A percentile compares a stretch with the other conserved stretches of the same genome.
Evolutionary conservation across 257 asterid species (phyloP).

Genomic region (Thymus quinquecostatus): DNA sequence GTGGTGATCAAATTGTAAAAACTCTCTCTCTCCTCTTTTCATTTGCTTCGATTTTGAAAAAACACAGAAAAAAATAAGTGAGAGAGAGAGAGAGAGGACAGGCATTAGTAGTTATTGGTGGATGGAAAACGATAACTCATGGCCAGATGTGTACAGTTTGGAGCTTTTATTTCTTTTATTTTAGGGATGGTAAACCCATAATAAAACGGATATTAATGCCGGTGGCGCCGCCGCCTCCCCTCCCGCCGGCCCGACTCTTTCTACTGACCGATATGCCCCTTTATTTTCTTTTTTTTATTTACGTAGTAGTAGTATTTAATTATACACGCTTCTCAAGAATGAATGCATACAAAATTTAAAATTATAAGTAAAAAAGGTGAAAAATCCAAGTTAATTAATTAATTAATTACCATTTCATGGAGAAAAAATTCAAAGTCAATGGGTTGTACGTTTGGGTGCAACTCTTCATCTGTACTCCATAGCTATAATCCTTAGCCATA

Average conservation of each 20-base stretch:
- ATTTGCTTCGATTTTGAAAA: conserved; percentile 25
- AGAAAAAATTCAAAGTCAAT: no score
- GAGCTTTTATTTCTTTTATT: conserved; percentile 42
- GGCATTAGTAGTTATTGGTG: conserved; percentile 36
- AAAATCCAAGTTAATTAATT: neutral
- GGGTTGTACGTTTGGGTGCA: conserved; percentile 9
- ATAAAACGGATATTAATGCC: conserved; percentile 31
- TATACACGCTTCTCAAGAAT: conserved; percentile 38
- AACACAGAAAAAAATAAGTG: neutral
- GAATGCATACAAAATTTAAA: neutral
- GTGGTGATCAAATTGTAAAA: neutral
- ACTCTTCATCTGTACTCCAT: conserved; percentile 24
- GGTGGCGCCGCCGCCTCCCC: conserved; percentile 37
- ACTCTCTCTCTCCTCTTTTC: conserved; percentile 18
- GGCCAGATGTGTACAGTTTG: conserved; percentile 46
- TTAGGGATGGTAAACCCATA: conserved; percentile 39
- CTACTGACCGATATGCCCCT: conserved; percentile 27
- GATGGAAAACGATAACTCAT: conserved; percentile 43
- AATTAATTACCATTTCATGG: no score
- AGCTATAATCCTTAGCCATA: neutral
- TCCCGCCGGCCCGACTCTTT: no score
- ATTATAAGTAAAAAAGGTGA: neutral
- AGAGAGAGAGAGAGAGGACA: conserved; percentile 18
- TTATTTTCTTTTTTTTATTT: conserved; percentile 6
- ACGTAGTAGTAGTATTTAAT: conserved; percentile 33